phyloP scores from a whole-genome alignment of 169 alveolate species.

The Sarcocystis neurona region DNA sequence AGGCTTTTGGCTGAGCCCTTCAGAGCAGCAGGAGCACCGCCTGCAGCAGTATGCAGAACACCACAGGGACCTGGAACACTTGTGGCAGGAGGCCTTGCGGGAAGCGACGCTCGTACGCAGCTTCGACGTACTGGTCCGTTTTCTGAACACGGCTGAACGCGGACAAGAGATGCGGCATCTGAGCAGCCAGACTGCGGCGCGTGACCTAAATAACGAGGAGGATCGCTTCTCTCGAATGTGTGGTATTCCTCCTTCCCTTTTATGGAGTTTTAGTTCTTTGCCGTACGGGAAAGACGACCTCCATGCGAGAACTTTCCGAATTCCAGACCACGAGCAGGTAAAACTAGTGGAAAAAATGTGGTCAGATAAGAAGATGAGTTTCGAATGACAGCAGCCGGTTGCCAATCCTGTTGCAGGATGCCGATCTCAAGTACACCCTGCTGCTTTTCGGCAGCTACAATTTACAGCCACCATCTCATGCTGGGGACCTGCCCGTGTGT shows the following conservation, averaged over 20 bases:
- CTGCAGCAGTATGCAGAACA: slow-evolving; percentile 29
- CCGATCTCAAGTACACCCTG: background rate
- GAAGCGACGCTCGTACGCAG: slow-evolving; percentile 74
- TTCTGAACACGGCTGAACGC: slow-evolving; percentile 67
- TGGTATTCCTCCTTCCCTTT: slow-evolving; percentile 33
- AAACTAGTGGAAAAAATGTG: too few relatives aligned
- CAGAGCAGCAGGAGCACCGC: slow-evolving; percentile 27
- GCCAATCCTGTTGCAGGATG: slow-evolving; percentile 16
- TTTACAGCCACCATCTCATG: too few relatives aligned
- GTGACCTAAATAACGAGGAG: too few relatives aligned
- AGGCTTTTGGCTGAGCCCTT: slow-evolving; percentile 14
- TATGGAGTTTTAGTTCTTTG: slow-evolving; percentile 79
- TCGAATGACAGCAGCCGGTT: too few relatives aligned
- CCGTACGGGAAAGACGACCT: slow-evolving; percentile 85
- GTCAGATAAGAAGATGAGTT: too few relatives aligned
- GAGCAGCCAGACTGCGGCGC: too few relatives aligned
- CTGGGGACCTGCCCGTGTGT: too few relatives aligned
- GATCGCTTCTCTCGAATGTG: too few relatives aligned
- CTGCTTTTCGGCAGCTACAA: background rate
- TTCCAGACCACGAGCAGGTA: slow-evolving; percentile 78
- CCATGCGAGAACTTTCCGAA: slow-evolving; percentile 78
- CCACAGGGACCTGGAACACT: background rate
- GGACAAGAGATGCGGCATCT: too few relatives aligned
- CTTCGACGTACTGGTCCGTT: slow-evolving; percentile 73
- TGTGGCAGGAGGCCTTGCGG: slow-evolving; percentile 71